Base-by-base conservation (phyloP, 1,139 yeast species). In the Saccharomycopsis hybrid region DNA sequence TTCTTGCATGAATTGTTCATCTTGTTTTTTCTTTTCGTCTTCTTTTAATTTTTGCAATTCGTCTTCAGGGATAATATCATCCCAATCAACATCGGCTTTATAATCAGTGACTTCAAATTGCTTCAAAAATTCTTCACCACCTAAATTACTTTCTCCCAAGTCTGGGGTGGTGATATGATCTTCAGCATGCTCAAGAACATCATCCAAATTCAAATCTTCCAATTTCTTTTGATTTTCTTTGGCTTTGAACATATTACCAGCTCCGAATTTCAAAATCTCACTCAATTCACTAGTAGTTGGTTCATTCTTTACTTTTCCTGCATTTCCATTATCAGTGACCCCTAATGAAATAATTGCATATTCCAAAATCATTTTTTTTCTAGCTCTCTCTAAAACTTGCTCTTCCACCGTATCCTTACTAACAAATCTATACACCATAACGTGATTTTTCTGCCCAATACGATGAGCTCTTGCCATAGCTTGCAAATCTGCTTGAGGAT, bases 401-500 rank as follows among this genome's bases (percentile, higher is more conserved):
- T 92, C 99, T 66, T 92, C 99, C 24, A 92, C 96, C 0, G 98
- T 92, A 61, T 94, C 98, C 61, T 92, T 92, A 57, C 96, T 85
- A 27, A 92, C 97, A 69, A 94, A 87, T 63, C 99, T 76, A 65
- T 94, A 94, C 25, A 92, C 97, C 78, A 89, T 87, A 44, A 92
- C 99, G 67, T 92, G 98, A 60, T 87, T 89, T 66, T 92, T 92
- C 66, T 92, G 99, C 13, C 99, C 99, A 62, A 92, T 92, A 73
- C 99, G 82, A 69, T 92, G 99, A 2, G 98, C 99, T 69, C 99
- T 82, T 0, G 98, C 99, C 99, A 94, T 94, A 3, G 98, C 98
- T 68, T 92, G 97, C 59, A 90, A 71, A 74, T 90, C 98, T 1
- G 97, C 97, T 67, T 92, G 97, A 1, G 97, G 97, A 63, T 92